These are phyloP conservation scores for Aspergillus affinis DNA, from an alignment of 495 filamentous ascomycete genomes.

Conservation along the genomic window DNA sequence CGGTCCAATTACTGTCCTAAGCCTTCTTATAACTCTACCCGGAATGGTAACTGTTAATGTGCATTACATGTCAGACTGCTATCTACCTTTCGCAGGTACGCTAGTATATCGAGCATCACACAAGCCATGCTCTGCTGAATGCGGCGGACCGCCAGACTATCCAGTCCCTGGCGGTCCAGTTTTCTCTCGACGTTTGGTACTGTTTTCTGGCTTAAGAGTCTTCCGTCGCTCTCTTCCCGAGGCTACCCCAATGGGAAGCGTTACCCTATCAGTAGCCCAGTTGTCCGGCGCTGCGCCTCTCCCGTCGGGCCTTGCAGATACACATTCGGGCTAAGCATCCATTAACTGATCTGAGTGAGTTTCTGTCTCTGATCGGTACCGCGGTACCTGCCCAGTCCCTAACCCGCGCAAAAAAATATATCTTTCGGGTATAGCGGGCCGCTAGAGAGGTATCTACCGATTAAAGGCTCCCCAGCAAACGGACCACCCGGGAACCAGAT, in stretches of 20 bases:
- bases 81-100: neutral
- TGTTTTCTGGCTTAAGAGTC: neutral
- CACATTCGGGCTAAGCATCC: too few relatives aligned
- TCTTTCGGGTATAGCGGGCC: neutral
- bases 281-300: neutral
- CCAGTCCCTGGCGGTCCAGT: neutral
- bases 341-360: too few relatives aligned
- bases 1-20: neutral
- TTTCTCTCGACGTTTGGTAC: conserved; percentile 1
- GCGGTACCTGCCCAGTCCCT: neutral
- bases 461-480: too few relatives aligned
- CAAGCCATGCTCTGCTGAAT: too few relatives aligned
- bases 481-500: too few relatives aligned
- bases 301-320: too few relatives aligned
- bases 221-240: neutral
- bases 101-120: neutral
- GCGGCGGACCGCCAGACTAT: too few relatives aligned
- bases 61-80: too few relatives aligned
- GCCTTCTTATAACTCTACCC: too few relatives aligned
- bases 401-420: neutral
- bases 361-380: too few relatives aligned
- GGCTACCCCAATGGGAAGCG: neutral
- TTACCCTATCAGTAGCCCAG: neutral
- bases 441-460: neutral
- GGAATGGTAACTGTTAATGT: too few relatives aligned